Conservation (phyloP, 2,329 filamentous ascomycete genomes). For the Talaromyces verruculosus region DNA sequence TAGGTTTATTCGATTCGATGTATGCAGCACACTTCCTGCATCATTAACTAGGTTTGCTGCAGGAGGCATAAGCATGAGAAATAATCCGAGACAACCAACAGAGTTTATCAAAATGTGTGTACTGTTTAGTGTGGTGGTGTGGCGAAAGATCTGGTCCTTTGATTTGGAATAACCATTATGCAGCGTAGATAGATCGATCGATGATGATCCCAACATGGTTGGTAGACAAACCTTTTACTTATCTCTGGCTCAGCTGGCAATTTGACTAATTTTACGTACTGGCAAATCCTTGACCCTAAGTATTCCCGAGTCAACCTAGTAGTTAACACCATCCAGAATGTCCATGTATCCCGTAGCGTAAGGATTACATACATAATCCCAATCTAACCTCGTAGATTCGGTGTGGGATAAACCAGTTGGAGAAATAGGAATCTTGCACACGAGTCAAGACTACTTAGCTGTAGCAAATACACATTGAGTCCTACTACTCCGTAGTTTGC, state of each 20-base stretch:
- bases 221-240: not conserved
- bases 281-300: not conserved
- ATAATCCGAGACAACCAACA: not conserved
- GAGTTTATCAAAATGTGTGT: not conserved
- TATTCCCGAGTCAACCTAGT: not conserved
- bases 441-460: not conserved
- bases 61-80: not conserved
- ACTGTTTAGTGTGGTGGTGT: conserved; percentile 1
- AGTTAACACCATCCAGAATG: not conserved
- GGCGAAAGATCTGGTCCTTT: not conserved
- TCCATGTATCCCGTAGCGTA: not conserved
- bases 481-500: not conserved
- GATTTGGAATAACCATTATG: not conserved
- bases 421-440: not conserved
- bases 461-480: not conserved
- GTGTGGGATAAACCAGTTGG: not conserved
- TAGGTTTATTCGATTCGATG: not conserved
- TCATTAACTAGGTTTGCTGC: not conserved
- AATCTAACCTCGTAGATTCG: not conserved
- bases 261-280: not conserved
- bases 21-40: not conserved
- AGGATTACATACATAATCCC: not conserved
- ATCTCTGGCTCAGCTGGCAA: not conserved
- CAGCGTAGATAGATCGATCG: not conserved
- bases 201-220: not conserved